phyloP scores from a whole-genome alignment of 1,284 basidiomycete species.

The Ceratobasidium theobromae region DNA sequence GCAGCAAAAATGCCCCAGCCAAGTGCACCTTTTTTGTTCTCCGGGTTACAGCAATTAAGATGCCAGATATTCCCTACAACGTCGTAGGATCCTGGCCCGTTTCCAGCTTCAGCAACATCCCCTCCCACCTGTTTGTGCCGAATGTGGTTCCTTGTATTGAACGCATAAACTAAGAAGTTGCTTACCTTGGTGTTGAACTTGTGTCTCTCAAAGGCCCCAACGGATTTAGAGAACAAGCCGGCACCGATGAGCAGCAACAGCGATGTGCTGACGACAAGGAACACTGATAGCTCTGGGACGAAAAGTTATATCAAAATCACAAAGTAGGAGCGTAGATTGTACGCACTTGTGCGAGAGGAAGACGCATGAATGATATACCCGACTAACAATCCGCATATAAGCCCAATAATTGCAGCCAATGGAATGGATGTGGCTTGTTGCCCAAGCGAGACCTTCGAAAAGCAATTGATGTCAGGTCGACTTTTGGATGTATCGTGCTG shows the following conservation, averaged over 20 bases:
- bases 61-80: slow-evolving; percentile 86
- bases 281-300: slow-evolving; percentile 65
- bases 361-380: slow-evolving; percentile 75
- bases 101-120: slow-evolving; percentile 39
- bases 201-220: slow-evolving; percentile 70
- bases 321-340: not conserved
- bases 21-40: slow-evolving; percentile 54
- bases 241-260: slow-evolving; percentile 88
- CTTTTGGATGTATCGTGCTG: not conserved
- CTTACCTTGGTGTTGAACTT: slow-evolving; percentile 58
- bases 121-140: slow-evolving; percentile 10
- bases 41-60: slow-evolving; percentile 78
- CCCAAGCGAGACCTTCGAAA: slow-evolving; percentile 68
- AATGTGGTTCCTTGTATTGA: no score
- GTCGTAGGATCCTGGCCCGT: slow-evolving; percentile 55
- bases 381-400: slow-evolving; percentile 69
- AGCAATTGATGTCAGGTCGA: not conserved
- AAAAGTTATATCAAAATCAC: not conserved
- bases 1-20: slow-evolving; percentile 77
- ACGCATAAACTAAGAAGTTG: no score
- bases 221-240: slow-evolving; percentile 75
- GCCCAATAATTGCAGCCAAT: slow-evolving; percentile 79
- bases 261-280: slow-evolving; percentile 86
- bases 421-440: slow-evolving; percentile 82
- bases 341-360: slow-evolving; percentile 68